Conservation (phyloP, 108 stramenopile genomes). For the Discostella stelligeroides region DNA sequence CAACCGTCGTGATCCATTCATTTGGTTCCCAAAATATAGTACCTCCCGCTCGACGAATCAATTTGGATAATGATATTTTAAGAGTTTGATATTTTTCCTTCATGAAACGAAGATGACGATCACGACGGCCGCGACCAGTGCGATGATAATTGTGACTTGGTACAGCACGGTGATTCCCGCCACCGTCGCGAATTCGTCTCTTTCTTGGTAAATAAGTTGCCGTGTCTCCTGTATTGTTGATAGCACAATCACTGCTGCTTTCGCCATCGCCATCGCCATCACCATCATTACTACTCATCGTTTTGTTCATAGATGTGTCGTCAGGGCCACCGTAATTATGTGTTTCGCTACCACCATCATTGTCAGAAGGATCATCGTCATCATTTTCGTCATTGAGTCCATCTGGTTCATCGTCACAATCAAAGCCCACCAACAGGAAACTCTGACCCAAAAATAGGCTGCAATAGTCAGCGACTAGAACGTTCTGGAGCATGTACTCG, state of each 20-base stretch:
- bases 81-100: neutral
- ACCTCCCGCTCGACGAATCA: conserved; percentile 66
- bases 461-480: neutral
- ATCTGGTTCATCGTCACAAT: neutral
- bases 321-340: neutral
- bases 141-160: neutral
- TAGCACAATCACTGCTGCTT: no score
- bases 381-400: neutral
- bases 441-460: conserved; percentile 25
- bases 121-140: neutral
- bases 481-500: conserved; percentile 19
- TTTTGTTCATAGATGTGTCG: neutral
- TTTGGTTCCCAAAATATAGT: conserved; percentile 74
- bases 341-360: neutral
- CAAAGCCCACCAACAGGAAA: conserved; percentile 45
- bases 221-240: no score
- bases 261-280: no score
- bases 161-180: no score
- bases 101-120: conserved; percentile 12
- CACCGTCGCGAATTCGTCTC: no score
- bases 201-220: no score
- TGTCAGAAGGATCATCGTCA: neutral
- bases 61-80: conserved; percentile 34
- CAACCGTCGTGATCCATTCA: conserved; percentile 58
- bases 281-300: neutral